Conservation (phyloP, 2,329 filamentous ascomycete genomes). For the Pseudodiploospora longispora region DNA sequence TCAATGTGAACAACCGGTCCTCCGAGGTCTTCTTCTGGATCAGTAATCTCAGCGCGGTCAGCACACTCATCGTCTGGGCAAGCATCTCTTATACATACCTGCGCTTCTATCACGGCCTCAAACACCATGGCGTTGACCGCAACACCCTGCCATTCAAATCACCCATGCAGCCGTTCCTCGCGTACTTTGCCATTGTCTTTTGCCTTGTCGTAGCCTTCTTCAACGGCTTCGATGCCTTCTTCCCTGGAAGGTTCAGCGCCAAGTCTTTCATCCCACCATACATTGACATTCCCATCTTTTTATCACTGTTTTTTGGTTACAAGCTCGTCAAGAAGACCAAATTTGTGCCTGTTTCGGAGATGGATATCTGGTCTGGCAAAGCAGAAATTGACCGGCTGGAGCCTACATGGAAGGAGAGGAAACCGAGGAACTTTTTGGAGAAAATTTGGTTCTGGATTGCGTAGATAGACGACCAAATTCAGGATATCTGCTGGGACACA, state of each 20-base stretch:
- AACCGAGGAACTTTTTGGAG: slow-evolving; percentile 30
- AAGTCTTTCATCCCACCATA: slow-evolving; percentile 58
- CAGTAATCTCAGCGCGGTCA: slow-evolving; percentile 56
- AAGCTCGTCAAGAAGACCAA: slow-evolving; percentile 58
- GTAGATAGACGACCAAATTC: slow-evolving; percentile 8
- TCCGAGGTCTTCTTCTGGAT: slow-evolving; percentile 56
- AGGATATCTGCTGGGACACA: background rate
- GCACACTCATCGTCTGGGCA: slow-evolving; percentile 61
- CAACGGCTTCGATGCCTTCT: slow-evolving; percentile 65
- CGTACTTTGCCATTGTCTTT: slow-evolving; percentile 53
- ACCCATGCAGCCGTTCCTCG: slow-evolving; percentile 59
- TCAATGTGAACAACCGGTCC: slow-evolving; percentile 48
- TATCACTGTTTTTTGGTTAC: slow-evolving; percentile 52
- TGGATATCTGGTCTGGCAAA: slow-evolving; percentile 34
- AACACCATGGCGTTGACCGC: slow-evolving; percentile 56
- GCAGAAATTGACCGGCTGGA: slow-evolving; percentile 30
- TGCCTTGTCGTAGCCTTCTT: slow-evolving; percentile 61
- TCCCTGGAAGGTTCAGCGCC: slow-evolving; percentile 41
- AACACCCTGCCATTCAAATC: slow-evolving; percentile 58
- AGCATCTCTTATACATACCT: slow-evolving; percentile 62
- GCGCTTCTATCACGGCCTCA: slow-evolving; percentile 58
- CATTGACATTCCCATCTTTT: slow-evolving; percentile 62
- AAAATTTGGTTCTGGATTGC: slow-evolving; percentile 34
- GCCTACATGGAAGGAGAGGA: slow-evolving; percentile 25
- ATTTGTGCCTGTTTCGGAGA: slow-evolving; percentile 26